Percentiles rank a stretch among this genome's conserved stretches.
Conservation (phyloP, 2,329 filamentous ascomycete species). For the Xylariaceae sp. region DNA sequence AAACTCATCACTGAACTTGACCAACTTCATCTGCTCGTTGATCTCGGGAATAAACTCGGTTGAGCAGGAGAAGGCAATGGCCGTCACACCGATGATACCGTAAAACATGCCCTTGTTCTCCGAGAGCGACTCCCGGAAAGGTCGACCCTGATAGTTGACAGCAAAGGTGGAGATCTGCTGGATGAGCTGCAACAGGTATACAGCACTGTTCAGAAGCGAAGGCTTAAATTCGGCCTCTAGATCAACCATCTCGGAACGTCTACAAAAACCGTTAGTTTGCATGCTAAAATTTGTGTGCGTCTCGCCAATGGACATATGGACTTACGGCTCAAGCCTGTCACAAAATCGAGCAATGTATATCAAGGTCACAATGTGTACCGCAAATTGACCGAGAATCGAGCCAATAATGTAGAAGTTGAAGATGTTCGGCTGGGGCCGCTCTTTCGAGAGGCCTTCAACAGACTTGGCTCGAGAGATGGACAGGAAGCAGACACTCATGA, state of each 20-base stretch:
- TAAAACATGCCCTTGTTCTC: constrained; percentile 99
- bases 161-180: constrained; percentile 99
- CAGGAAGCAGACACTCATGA: constrained; percentile 99
- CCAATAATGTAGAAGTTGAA: constrained; percentile 99
- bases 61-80: constrained; percentile 90
- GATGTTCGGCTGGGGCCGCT: constrained; percentile 97
- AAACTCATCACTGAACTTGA: constrained; percentile 89
- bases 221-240: constrained; percentile 94
- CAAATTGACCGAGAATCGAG: constrained; percentile 95
- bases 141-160: constrained; percentile 98
- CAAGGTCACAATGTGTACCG: constrained; percentile 90
- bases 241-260: constrained; percentile 70
- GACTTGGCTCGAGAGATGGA: constrained; percentile 98
- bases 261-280: constrained; percentile 32
- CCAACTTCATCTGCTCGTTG: constrained; percentile 90
- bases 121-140: constrained; percentile 93
- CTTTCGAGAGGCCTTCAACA: constrained; percentile 93
- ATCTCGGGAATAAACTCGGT: constrained; percentile 96
- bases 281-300: no score
- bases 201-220: constrained; percentile 92
- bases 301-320: constrained; percentile 36
- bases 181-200: constrained; percentile 96
- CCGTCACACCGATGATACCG: constrained; percentile 88
- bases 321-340: constrained; percentile 83
- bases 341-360: constrained; percentile 94